Base-by-base conservation (phyloP, 2,329 filamentous ascomycete genomes). In the Monilinia laxa region DNA sequence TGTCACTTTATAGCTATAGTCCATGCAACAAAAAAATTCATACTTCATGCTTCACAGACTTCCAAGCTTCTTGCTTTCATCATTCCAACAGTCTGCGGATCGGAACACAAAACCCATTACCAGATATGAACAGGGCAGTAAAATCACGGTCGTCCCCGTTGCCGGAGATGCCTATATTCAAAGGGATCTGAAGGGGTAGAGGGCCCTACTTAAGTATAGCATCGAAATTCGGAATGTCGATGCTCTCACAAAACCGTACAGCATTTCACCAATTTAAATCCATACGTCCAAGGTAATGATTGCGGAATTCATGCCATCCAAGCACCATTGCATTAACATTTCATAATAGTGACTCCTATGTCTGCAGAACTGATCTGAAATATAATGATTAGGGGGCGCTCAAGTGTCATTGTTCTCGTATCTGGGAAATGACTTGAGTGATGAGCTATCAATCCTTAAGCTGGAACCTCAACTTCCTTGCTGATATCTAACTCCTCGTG, bases 401-500 rank as follows among this genome's bases (percentile, higher is more conserved):
- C 52, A 49, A 35, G 38, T 38, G 9, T 51, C 28, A 9, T 51
- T 51, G 7, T 60, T 38, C 45, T 25, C 20, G 45, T 51, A 14
- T 51, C 2, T 51, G 9, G 56, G 23, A n/a, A 16, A 38, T 60
- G 45, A 38, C 14, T 10, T 47, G 23, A 20, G 10, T 45, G 38
- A 6, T 11, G 49, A 10, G 45, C 35, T 10, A 40, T 54, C 31
- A 38, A 9, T 23, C 25, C 40, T 56, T 59, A 65, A 51, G 31
- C 67, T 54, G 74, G 80, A 7, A 81, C 80, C 54, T 76, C 78
- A 10, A 82, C 80, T 40, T 81, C 80, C 73, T 81, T 79, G 70
- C 78, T 81, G 10, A 84, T 86, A 70, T 89, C 86, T 73, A 90
- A 77, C 78, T 92, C 90, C 76, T 90, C 86, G 70, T 86, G 83